phyloP scores from a whole-genome alignment of 495 filamentous ascomycete genomes.

The Penicillium egyptiacum region DNA sequence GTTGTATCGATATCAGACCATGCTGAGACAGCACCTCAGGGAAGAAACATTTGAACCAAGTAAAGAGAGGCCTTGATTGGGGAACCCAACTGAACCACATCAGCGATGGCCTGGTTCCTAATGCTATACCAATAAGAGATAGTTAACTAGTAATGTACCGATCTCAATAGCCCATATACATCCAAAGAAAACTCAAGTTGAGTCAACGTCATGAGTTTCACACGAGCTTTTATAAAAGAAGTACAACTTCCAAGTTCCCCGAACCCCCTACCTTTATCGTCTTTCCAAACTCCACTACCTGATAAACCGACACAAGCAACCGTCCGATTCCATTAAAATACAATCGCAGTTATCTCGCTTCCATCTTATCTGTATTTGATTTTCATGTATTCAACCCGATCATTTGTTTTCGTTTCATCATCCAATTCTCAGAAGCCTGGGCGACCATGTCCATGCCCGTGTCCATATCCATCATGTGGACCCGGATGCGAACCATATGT shows the following conservation, averaged over 20 bases:
- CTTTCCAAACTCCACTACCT: background rate
- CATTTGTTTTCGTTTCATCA: background rate
- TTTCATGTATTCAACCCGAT: background rate
- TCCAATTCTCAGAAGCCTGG: background rate
- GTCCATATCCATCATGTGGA: background rate
- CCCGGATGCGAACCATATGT: background rate
- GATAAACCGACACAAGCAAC: background rate
- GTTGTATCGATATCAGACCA: background rate
- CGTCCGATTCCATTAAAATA: background rate
- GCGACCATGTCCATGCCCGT: background rate
- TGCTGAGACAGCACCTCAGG: background rate
- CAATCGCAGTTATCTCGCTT: background rate
- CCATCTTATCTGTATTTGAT: background rate
- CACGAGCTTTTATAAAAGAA: background rate
- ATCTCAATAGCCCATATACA: background rate
- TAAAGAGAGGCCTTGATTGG: background rate
- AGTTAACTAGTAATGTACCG: too few species aligned
- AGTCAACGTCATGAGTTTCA: background rate
- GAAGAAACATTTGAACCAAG: background rate
- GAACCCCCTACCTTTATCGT: background rate
- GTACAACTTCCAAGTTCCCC: background rate
- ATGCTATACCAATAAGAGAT: background rate
- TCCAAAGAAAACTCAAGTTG: background rate
- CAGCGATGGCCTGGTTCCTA: background rate
- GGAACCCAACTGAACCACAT: background rate